Evolutionary conservation across 2,329 filamentous ascomycete species (phyloP).

Genomic region (Orbilia javanica): DNA sequence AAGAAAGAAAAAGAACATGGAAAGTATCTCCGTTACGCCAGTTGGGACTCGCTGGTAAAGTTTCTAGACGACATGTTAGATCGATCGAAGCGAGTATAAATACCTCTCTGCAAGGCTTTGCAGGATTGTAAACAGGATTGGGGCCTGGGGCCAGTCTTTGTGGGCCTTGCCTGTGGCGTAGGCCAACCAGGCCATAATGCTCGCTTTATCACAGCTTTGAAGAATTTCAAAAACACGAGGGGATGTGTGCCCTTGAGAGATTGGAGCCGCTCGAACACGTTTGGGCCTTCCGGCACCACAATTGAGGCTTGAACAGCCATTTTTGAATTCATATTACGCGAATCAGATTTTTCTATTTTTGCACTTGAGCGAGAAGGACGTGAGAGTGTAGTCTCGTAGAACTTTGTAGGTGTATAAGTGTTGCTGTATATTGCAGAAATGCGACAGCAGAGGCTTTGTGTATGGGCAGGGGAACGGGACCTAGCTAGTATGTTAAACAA

Average conservation of each 20-base stretch:
- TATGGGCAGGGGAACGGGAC: too few relatives aligned
- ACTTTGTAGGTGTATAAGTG: too few relatives aligned
- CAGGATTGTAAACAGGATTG: neutral
- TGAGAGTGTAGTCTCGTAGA: too few relatives aligned
- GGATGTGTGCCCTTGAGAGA: neutral
- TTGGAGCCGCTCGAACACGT: neutral
- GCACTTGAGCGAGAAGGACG: neutral
- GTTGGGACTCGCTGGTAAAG: neutral
- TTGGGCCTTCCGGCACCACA: neutral
- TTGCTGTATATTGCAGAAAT: too few relatives aligned
- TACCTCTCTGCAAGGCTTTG: neutral
- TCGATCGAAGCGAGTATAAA: neutral
- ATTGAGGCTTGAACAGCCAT: neutral
- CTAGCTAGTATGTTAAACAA: too few relatives aligned
- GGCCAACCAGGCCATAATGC: neutral
- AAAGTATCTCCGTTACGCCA: neutral
- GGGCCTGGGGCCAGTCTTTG: neutral
- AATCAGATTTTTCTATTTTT: too few relatives aligned
- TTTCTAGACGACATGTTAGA: slow-evolving; percentile 4
- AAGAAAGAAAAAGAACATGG: neutral
- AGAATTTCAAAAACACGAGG: neutral
- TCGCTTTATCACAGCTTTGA: neutral
- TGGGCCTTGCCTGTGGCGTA: neutral
- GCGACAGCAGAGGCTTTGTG: too few relatives aligned
- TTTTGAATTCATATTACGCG: too few relatives aligned